Conservation (phyloP, 1,139 yeast species). For the Lodderomyces parapsilosis region DNA sequence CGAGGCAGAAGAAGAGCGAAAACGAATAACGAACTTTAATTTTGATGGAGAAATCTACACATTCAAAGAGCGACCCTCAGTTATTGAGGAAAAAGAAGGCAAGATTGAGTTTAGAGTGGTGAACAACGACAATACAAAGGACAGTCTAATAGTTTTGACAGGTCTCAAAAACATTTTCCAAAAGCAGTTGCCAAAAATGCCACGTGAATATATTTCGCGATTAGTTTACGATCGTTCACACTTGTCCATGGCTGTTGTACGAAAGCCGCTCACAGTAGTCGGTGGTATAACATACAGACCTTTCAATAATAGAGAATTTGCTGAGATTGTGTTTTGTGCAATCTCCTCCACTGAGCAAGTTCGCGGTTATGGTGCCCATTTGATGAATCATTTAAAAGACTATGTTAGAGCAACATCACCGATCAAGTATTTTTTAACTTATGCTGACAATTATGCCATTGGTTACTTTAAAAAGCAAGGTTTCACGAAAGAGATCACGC, state of each 20-base stretch:
- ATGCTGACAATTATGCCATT: constrained; percentile 98
- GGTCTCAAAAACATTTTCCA: constrained; percentile 96
- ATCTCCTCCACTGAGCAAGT: constrained; percentile 97
- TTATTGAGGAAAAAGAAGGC: constrained; percentile 87
- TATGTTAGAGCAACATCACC: constrained; percentile 89
- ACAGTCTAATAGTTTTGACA: constrained; percentile 85
- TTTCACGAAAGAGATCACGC: constrained; percentile 87
- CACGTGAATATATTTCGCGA: constrained; percentile 92
- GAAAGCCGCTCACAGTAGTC: constrained; percentile 90
- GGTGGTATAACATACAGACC: constrained; percentile 98
- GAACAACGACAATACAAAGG: constrained; percentile 86
- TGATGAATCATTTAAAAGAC: constrained; percentile 96
- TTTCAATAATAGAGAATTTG: constrained; percentile 84
- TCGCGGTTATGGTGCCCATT: constrained; percentile 96
- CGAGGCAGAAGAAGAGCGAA: constrained; percentile 53
- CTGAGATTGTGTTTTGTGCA: constrained; percentile 98
- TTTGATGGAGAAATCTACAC: constrained; percentile 80
- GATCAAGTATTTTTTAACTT: constrained; percentile 84
- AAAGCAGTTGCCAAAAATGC: constrained; percentile 98
- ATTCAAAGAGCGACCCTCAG: constrained; percentile 91
- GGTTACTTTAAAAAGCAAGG: constrained; percentile 99
- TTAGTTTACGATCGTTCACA: constrained; percentile 93
- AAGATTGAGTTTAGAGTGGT: constrained; percentile 93
- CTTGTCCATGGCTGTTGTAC: constrained; percentile 90
- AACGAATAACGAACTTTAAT: constrained; percentile 47